Evolutionary conservation across 2,329 filamentous ascomycete genomes (phyloP), one percentile per base, ranked within the genome.

Genomic region (Colletotrichum lindemuthianum): DNA sequence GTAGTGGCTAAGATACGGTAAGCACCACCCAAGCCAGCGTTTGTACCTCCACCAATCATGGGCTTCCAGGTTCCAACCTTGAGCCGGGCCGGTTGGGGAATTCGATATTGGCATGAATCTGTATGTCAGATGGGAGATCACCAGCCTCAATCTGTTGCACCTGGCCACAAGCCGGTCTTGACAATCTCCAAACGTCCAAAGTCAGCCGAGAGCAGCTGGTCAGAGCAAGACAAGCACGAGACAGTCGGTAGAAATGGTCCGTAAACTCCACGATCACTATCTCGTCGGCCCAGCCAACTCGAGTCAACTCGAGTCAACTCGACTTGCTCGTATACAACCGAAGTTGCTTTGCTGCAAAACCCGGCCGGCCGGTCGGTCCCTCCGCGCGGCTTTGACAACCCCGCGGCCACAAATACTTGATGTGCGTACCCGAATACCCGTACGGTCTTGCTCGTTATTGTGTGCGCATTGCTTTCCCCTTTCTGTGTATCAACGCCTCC

Each of bases 401-500:
- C 32, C 39, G 50, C 45, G 58, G 51, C 39, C 40, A 60, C 11
- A 55, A 52, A 16, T 50, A 37, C 58, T 52, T 43, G 12, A 36
- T 61, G 61, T 51, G 57, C 57, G 50, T 48, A 55, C 55, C 60
- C 50, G 57, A 44, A 34, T 55, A 60, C 40, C 57, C 50, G 50
- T 43, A 16, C 41, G 48, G 44, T 41, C 32, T 44, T 3, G 24
- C 51, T 49, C 37, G 56, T 64, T 60, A 48, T 59, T 44, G 15
- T 56, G 24, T 24, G 24, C 24, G 24, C 24, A 24, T 24, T 24
- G 4, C 24, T 24, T 24, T 24, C 24, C 58, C 45, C 50, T 64
- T 56, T 16, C 24, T 15, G 15, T n/a, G 41, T 43, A 53, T 43
- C 60, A 59, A 45, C 40, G 47, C 60, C 48, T 24, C 57, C 60